Percentiles rank a stretch among this genome's conserved stretches.
These are phyloP conservation scores for Eucalyptus curtisii DNA, from an alignment of 345 rosid genomes.

Conservation along the genomic window DNA sequence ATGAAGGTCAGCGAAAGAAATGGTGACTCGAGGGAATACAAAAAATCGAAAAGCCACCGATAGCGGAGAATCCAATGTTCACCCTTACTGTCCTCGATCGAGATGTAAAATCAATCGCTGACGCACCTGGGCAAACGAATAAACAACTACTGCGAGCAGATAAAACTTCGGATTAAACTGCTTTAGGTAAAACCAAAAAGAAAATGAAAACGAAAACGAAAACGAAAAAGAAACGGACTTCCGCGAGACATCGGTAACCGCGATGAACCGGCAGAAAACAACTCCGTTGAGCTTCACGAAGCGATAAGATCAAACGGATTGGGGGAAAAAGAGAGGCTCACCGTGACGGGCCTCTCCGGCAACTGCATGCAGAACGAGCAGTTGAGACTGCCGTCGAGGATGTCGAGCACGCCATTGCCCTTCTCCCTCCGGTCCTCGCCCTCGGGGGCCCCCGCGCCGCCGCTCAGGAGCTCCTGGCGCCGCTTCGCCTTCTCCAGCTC, in stretches of 20 bases:
- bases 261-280: neutral
- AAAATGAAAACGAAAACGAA: neutral
- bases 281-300: neutral
- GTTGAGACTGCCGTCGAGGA: slow-evolving; percentile 18
- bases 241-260: neutral
- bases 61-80: neutral
- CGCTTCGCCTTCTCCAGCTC: slow-evolving; percentile 44
- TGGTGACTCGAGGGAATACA: neutral
- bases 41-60: neutral
- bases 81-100: neutral
- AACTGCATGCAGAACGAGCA: slow-evolving; percentile 53
- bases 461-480: slow-evolving; percentile 43
- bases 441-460: slow-evolving; percentile 1
- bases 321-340: neutral
- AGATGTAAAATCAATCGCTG: neutral
- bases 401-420: slow-evolving; percentile 12
- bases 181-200: neutral
- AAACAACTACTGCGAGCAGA: neutral
- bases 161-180: neutral
- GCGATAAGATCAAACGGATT: neutral
- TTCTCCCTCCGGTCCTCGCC: slow-evolving; percentile 2
- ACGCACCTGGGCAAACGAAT: neutral
- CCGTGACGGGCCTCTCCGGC: slow-evolving; percentile 73
- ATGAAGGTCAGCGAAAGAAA: neutral
- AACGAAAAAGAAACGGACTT: neutral